phyloP scores from a whole-genome alignment of 2,329 filamentous ascomycete genomes.

The Penicillium nordicum region DNA sequence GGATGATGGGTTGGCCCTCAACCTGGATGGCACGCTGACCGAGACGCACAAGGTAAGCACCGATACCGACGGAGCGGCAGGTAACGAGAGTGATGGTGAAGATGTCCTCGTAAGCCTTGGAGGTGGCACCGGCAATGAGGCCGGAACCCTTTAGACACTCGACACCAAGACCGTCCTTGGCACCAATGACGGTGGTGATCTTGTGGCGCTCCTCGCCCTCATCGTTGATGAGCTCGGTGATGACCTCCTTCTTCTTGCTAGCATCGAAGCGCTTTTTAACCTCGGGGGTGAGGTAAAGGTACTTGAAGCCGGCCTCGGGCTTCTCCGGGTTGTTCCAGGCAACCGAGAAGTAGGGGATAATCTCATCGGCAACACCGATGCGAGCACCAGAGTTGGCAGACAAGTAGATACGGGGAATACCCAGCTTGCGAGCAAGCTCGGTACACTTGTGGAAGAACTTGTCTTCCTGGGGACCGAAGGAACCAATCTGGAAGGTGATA shows the following conservation, averaged over 20 bases:
- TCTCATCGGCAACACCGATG: conserved; percentile 91
- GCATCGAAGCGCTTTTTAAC: conserved; percentile 84
- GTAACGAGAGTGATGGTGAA: conserved; percentile 98
- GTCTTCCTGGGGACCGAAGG: conserved; percentile 93
- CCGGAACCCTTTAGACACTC: conserved; percentile 96
- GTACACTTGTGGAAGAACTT: conserved; percentile 99
- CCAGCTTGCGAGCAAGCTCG: conserved; percentile 86
- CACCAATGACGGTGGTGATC: conserved; percentile 89
- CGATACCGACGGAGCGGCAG: conserved; percentile 97
- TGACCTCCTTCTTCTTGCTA: conserved; percentile 68
- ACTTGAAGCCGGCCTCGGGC: conserved; percentile 90
- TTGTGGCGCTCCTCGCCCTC: conserved; percentile 88
- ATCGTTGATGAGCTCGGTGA: conserved; percentile 83
- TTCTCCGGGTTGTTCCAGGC: conserved; percentile 85
- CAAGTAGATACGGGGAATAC: conserved; percentile 94
- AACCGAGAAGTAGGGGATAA: conserved; percentile 95
- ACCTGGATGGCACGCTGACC: conserved; percentile 98
- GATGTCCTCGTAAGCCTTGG: conserved; percentile 95
- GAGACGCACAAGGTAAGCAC: conserved; percentile 96
- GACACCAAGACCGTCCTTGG: conserved; percentile 93
- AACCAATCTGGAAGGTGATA: conserved; percentile 98
- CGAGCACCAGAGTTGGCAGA: conserved; percentile 98
- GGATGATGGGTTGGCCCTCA: conserved; percentile 96
- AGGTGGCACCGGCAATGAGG: conserved; percentile 96
- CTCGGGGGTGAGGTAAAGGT: conserved; percentile 87